A percentile compares a stretch with the other conserved stretches of the same genome.
phyloP scores from a whole-genome alignment of 441 rosid genomes.

The Eutrema salsugineum region DNA sequence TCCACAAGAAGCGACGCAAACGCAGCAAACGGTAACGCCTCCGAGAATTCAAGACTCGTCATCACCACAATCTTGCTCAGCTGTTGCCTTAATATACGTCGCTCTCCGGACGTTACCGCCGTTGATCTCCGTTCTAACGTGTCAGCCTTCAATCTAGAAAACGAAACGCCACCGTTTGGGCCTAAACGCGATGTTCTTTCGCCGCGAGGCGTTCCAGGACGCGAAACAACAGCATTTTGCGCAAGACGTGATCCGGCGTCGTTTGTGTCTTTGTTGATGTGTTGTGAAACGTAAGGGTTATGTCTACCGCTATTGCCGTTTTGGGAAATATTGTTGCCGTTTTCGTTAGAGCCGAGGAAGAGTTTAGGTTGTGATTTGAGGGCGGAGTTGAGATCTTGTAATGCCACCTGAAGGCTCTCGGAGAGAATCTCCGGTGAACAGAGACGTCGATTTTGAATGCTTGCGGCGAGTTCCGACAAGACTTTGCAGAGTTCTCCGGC shows the following conservation, averaged over 20 bases:
- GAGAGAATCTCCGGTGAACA: slow-evolving; percentile 76
- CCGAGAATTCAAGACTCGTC: slow-evolving; percentile 73
- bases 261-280: neutral
- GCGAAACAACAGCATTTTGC: neutral
- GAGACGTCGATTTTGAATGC: slow-evolving; percentile 52
- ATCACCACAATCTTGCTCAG: slow-evolving; percentile 58
- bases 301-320: slow-evolving; percentile 22
- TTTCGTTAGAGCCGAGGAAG: slow-evolving; percentile 46
- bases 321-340: neutral
- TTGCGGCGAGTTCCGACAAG: slow-evolving; percentile 53
- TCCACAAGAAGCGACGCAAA: slow-evolving; percentile 75
- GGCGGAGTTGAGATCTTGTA: slow-evolving; percentile 65
- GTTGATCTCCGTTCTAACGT: slow-evolving; percentile 34
- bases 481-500: slow-evolving; percentile 66
- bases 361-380: slow-evolving; percentile 74
- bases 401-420: slow-evolving; percentile 63
- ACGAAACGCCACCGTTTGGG: slow-evolving; percentile 26
- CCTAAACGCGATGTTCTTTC: slow-evolving; percentile 10
- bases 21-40: slow-evolving; percentile 78
- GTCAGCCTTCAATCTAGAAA: slow-evolving; percentile 49
- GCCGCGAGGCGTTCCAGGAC: slow-evolving; percentile 14
- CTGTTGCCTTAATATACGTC: slow-evolving; percentile 57
- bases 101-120: slow-evolving; percentile 27
- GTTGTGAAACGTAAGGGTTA: neutral
- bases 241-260: neutral